Base-by-base conservation (phyloP, 257 asterid genomes). In the Plectranthus barbatus region DNA sequence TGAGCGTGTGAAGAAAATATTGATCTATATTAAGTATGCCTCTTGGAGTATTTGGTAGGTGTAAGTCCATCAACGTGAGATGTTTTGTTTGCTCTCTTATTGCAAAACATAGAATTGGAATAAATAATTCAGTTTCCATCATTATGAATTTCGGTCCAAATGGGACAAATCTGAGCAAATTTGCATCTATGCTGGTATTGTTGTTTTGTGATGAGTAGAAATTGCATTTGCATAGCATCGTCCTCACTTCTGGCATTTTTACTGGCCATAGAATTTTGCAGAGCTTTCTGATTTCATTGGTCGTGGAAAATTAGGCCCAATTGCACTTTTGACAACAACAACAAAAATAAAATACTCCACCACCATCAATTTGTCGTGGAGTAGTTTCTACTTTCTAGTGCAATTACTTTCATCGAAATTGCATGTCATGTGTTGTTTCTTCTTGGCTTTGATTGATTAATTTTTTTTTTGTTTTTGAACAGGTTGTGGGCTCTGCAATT, bases 401-500 rank as follows among this genome's bases (percentile, higher is more conserved):
- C 55, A 41, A 18, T 52, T 49, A 6, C 15, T 52, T 53, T 33
- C 34, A 23, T 34, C 63, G 7, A 42, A n/a, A n/a, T n/a, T n/a
- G n/a, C n/a, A n/a, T n/a, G n/a, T n/a, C n/a, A n/a, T n/a, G n/a
- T n/a, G n/a, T n/a, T n/a, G n/a, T 41, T 21, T 8, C 0, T 14
- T 26, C n/a, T 26, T 68, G 26, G n/a, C 50, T 74, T 6, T 13
- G 4, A 64, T 9, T 15, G 3, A 24, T 4, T 34, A n/a, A 8
- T 12, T 33, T 36, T 2, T 42, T 61, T 67, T 62, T 44, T n/a
- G n/a, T 18, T 40, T 55, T 51, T 15, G 1, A 21, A 59, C 76
- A 87, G 95, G 80, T 81, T 57, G 65, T 66, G 55, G 72, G 72
- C 60, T 60, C 89, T 20, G 65, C 78, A 15, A 39, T n/a, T 44